Evolutionary conservation across 1,139 yeast species (phyloP).

Genomic region (Debaryomyces singareniensis): DNA sequence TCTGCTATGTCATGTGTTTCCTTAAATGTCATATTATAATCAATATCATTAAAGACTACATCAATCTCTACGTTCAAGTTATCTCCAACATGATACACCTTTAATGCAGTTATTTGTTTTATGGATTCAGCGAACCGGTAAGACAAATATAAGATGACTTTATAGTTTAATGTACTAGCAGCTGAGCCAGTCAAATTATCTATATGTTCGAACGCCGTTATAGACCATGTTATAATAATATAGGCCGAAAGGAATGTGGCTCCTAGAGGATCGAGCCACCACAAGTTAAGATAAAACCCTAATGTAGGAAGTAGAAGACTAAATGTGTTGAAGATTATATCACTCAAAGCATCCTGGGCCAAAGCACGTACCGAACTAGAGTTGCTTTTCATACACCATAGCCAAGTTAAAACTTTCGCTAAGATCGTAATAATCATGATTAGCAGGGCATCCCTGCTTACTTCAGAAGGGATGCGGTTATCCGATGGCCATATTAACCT

Average conservation of each 20-base stretch:
- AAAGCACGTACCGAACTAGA: constrained; percentile 72
- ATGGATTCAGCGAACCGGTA: constrained; percentile 66
- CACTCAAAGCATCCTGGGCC: constrained; percentile 79
- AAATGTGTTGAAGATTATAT: constrained; percentile 62
- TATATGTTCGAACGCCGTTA: constrained; percentile 64
- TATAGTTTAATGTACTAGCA: constrained; percentile 58
- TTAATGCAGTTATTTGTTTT: constrained; percentile 56
- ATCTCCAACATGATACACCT: constrained; percentile 78
- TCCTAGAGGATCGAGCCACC: constrained; percentile 74
- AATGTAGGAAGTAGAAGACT: constrained; percentile 64
- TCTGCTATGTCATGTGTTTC: constrained; percentile 81
- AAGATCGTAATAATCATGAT: constrained; percentile 63
- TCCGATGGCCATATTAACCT: constrained; percentile 24
- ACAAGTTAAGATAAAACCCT: constrained; percentile 44
- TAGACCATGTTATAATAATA: constrained; percentile 58
- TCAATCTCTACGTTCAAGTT: constrained; percentile 73
- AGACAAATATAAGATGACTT: constrained; percentile 61
- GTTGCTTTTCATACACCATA: constrained; percentile 57
- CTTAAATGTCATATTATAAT: constrained; percentile 41
- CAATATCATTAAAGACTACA: constrained; percentile 49
- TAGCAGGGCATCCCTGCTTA: constrained; percentile 48
- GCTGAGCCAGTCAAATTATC: constrained; percentile 70
- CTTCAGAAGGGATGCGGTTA: constrained; percentile 32
- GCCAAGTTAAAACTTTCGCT: constrained; percentile 54
- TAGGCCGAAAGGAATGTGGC: constrained; percentile 60